These are phyloP conservation scores for Arxiozyma slooffiae DNA, from an alignment of 1,139 yeast genomes.

Conservation along the genomic window DNA sequence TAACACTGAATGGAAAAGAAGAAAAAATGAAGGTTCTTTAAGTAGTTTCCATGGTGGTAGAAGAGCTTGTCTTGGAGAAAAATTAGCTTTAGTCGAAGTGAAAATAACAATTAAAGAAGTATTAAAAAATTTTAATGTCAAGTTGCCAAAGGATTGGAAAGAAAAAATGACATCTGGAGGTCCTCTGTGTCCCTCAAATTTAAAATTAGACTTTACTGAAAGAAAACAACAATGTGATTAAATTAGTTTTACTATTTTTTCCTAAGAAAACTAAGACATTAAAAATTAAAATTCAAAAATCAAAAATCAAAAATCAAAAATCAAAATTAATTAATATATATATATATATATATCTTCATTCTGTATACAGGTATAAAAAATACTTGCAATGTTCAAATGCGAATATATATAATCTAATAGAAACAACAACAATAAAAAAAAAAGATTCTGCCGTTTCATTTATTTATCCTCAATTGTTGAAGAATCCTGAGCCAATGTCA, in stretches of 20 bases:
- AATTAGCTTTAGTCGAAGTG: constrained; percentile 43
- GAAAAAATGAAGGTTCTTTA: constrained; percentile 39
- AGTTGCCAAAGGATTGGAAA: constrained; percentile 39
- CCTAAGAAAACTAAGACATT: not conserved
- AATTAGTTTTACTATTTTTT: not conserved
- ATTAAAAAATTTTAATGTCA: constrained; percentile 32
- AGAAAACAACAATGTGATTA: not conserved
- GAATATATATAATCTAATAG: not conserved
- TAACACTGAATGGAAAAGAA: constrained; percentile 33
- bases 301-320: too few species aligned
- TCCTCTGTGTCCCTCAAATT: constrained; percentile 33
- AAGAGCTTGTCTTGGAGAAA: constrained; percentile 55
- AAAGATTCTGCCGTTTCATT: not conserved
- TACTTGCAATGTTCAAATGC: too few species aligned
- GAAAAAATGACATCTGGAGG: constrained; percentile 45
- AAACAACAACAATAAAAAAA: not conserved
- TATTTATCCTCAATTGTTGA: constrained; percentile 20
- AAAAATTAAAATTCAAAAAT: too few species aligned
- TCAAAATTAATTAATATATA: too few species aligned
- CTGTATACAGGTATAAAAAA: too few species aligned
- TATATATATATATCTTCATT: not conserved
- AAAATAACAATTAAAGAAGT: constrained; percentile 35
- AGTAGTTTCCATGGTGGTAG: constrained; percentile 55
- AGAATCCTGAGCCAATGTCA: constrained; percentile 27
- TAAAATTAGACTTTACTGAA: constrained; percentile 19